phyloP scores from a whole-genome alignment of 2,329 filamentous ascomycete genomes.

The Seiridium cupressi region DNA sequence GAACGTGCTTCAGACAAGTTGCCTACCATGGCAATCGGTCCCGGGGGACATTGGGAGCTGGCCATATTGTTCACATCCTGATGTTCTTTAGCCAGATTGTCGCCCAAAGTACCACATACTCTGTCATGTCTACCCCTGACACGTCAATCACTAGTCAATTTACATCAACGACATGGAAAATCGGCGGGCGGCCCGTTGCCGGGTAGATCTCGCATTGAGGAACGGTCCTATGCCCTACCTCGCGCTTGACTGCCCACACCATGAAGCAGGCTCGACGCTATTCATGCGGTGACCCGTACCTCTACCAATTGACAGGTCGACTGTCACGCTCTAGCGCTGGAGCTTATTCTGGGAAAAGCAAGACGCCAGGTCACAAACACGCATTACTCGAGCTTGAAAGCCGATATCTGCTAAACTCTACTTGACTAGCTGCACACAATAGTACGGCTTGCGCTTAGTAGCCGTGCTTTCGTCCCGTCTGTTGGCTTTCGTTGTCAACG shows the following conservation, averaged over 20 bases:
- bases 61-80: slow-evolving; percentile 12
- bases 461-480: too few relatives aligned
- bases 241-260: not conserved
- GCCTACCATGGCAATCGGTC: not conserved
- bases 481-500: too few relatives aligned
- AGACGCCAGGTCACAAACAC: too few relatives aligned
- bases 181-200: slow-evolving; percentile 34
- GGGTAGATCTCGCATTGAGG: slow-evolving; percentile 7
- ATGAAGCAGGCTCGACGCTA: not conserved
- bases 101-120: slow-evolving; percentile 24
- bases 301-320: not conserved
- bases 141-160: slow-evolving; percentile 15
- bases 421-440: too few relatives aligned
- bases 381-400: not conserved
- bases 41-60: not conserved
- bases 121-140: slow-evolving; percentile 12
- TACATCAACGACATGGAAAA: slow-evolving; percentile 28
- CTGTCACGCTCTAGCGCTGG: not conserved
- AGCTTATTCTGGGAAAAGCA: not conserved
- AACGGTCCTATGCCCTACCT: not conserved
- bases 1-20: too few relatives aligned
- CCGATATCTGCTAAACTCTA: too few relatives aligned
- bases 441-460: too few relatives aligned
- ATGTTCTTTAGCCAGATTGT: slow-evolving; percentile 39
- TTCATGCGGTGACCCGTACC: not conserved